Conservation (phyloP, 768 basidiomycete genomes). For the Auricularia sp. region DNA sequence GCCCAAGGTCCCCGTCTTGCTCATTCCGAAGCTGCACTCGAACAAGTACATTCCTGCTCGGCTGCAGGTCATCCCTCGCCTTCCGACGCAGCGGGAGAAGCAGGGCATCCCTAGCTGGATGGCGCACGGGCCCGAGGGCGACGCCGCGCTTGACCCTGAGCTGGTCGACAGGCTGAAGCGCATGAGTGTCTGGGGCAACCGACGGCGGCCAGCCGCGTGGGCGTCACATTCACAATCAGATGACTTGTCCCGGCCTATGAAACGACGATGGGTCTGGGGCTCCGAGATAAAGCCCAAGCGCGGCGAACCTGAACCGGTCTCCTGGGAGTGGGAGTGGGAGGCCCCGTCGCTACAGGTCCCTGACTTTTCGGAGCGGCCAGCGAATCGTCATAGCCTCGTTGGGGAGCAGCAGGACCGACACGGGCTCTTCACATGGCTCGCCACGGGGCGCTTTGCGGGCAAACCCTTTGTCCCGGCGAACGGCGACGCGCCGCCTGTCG, state of each 20-base stretch:
- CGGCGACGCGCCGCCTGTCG: not conserved
- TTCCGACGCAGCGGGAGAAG: not conserved
- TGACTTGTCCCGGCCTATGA: not conserved
- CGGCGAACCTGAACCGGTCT: not conserved
- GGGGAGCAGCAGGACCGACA: not conserved
- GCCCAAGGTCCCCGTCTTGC: not conserved
- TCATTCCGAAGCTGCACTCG: not conserved
- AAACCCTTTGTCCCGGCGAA: not conserved
- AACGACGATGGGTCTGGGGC: not conserved
- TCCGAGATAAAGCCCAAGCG: not conserved
- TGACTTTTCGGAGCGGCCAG: not conserved
- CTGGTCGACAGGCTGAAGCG: not conserved
- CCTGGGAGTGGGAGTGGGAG: constrained; percentile 2
- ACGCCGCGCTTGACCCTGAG: not conserved
- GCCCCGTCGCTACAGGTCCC: not conserved
- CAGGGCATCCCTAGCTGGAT: not conserved
- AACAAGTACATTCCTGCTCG: not conserved
- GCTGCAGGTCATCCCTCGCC: not conserved
- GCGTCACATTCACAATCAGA: not conserved
- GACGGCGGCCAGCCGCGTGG: not conserved
- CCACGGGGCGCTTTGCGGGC: not conserved
- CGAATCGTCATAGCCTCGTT: not conserved
- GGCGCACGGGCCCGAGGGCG: not conserved
- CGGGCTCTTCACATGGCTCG: not conserved
- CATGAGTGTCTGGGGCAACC: not conserved